Percentiles rank a stretch among this genome's conserved stretches.
phyloP scores from a whole-genome alignment of 2,329 filamentous ascomycete species.

The Ascochyta pisi region DNA sequence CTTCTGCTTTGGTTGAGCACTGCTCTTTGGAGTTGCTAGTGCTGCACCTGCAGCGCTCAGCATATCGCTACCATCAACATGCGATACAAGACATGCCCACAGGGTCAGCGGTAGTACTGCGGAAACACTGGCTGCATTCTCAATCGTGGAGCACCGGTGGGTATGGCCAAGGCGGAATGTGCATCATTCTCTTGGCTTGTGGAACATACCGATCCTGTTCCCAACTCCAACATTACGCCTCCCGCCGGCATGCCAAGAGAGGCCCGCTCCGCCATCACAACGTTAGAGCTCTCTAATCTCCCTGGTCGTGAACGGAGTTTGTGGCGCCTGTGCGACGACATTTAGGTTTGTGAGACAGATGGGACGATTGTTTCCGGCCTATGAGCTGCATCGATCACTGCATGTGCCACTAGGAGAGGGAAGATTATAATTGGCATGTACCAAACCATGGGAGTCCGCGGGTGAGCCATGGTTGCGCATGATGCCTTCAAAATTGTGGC shows the following conservation, averaged over 20 bases:
- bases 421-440: slow-evolving; percentile 17
- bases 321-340: slow-evolving; percentile 12
- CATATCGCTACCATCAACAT: slow-evolving; percentile 9
- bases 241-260: slow-evolving; percentile 32
- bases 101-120: slow-evolving; percentile 31
- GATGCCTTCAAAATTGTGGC: slow-evolving; percentile 10
- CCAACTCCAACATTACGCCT: slow-evolving; percentile 15
- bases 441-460: slow-evolving; percentile 22
- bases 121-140: slow-evolving; percentile 23
- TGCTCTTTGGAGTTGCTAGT: background rate
- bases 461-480: slow-evolving; percentile 23
- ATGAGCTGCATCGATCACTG: slow-evolving; percentile 15
- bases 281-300: slow-evolving; percentile 25
- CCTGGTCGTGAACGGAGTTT: slow-evolving; percentile 16
- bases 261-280: slow-evolving; percentile 33
- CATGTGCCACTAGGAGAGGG: slow-evolving; percentile 16
- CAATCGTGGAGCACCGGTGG: slow-evolving; percentile 18
- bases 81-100: slow-evolving; percentile 11
- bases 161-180: slow-evolving; percentile 33
- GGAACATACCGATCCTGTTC: slow-evolving; percentile 30
- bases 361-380: slow-evolving; percentile 15
- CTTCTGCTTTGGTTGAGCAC: background rate
- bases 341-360: slow-evolving; percentile 24
- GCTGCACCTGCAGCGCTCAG: background rate
- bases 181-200: slow-evolving; percentile 32